These are phyloP conservation scores for Elsinoe arachidis DNA, from an alignment of 2,329 filamentous ascomycete species.

Conservation along the genomic window DNA sequence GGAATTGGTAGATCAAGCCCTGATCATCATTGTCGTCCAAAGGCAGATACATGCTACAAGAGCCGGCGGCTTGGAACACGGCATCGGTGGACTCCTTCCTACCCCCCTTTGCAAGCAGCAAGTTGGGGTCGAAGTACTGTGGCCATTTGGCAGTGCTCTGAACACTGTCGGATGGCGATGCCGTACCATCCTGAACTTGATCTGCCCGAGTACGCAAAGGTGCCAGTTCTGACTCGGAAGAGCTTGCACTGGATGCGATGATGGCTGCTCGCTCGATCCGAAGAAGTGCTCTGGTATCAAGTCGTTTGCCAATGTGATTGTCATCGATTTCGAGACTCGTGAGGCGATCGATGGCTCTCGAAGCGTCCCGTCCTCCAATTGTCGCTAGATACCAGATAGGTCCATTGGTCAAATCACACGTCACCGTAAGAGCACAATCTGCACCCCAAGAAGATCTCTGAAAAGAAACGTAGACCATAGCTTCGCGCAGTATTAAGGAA, in stretches of 20 bases:
- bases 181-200: not conserved
- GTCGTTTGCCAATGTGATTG: too few species aligned
- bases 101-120: not conserved
- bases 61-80: not conserved
- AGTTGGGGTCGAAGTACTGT: not conserved
- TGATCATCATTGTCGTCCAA: not conserved
- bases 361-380: not conserved
- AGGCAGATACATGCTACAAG: not conserved
- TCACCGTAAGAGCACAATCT: not conserved
- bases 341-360: not conserved
- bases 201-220: not conserved
- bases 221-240: not conserved
- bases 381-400: not conserved
- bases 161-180: not conserved
- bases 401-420: not conserved
- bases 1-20: not conserved
- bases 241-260: not conserved
- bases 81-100: not conserved
- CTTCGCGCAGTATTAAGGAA: conserved; percentile 66
- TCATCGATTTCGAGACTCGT: not conserved
- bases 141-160: not conserved
- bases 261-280: not conserved
- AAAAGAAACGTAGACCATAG: conserved; percentile 20
- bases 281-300: not conserved
- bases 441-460: not conserved